phyloP scores from a whole-genome alignment of 345 rosid genomes.

The Citrus trifoliata region DNA sequence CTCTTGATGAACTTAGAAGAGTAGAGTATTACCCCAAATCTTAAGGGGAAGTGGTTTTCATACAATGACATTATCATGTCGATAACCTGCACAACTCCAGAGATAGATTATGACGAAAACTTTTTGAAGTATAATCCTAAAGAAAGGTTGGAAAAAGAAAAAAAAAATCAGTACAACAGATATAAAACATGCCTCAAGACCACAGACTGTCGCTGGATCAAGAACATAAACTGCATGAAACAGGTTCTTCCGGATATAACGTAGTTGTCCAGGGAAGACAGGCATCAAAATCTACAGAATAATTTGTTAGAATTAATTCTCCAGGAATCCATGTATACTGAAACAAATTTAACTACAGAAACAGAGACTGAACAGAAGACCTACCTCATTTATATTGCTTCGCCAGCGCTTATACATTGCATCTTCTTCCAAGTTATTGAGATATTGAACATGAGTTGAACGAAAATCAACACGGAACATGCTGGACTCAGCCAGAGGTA shows the following conservation, averaged over 20 bases:
- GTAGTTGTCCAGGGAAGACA: conserved; percentile 92
- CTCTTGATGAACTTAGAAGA: conserved; percentile 63
- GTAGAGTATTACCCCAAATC: conserved; percentile 89
- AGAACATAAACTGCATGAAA: conserved; percentile 91
- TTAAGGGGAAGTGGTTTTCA: conserved; percentile 79
- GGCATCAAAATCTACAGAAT: conserved; percentile 89
- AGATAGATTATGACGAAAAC: conserved; percentile 19
- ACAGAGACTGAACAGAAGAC: conserved; percentile 9
- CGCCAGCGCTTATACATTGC: conserved; percentile 94
- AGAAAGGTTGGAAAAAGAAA: background rate
- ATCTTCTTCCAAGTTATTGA: conserved; percentile 98
- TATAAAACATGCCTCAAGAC: conserved; percentile 75
- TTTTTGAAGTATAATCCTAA: conserved; percentile 5
- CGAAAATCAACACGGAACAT: conserved; percentile 84
- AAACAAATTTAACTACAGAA: background rate
- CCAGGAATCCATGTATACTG: conserved; percentile 1
- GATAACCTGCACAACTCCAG: conserved; percentile 59
- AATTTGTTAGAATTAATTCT: conserved; percentile 18
- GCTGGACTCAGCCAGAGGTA: conserved; percentile 70
- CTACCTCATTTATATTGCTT: conserved; percentile 87
- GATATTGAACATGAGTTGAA: conserved; percentile 81
- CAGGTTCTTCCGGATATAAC: conserved; percentile 90
- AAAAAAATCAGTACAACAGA: conserved; percentile 6
- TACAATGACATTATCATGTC: conserved; percentile 69
- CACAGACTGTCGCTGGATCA: conserved; percentile 84